These are phyloP conservation scores for Fistulinella prunicolor DNA, from an alignment of 768 basidiomycete species.

Conservation along the genomic window DNA sequence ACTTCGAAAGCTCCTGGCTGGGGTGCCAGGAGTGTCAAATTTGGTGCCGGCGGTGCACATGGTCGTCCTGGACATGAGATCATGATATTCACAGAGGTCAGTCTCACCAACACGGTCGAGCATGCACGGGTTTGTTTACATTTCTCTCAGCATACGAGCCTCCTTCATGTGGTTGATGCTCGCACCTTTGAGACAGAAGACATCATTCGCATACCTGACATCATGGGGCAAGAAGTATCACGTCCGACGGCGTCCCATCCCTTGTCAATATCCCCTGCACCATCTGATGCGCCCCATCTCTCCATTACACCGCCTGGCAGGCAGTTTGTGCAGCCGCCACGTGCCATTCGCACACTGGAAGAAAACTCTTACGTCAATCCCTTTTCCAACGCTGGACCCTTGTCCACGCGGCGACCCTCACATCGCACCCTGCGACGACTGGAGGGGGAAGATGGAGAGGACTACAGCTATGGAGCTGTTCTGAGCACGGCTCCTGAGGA, in stretches of 20 bases:
- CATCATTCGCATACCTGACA: constrained; percentile 55
- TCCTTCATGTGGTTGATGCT: constrained; percentile 84
- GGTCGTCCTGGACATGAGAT: constrained; percentile 60
- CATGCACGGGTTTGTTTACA: constrained; percentile 6
- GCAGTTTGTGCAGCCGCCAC: constrained; percentile 24
- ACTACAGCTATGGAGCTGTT: constrained; percentile 42
- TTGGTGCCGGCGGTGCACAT: constrained; percentile 56
- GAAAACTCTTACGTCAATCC: constrained; percentile 50
- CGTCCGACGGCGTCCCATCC: constrained; percentile 11
- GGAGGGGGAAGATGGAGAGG: constrained; percentile 31
- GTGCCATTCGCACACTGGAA: constrained; percentile 49
- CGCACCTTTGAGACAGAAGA: constrained; percentile 80
- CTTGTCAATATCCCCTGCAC: constrained; percentile 9
- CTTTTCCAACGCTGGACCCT: constrained; percentile 9
- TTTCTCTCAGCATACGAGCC: constrained; percentile 63
- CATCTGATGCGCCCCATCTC: constrained; percentile 8
- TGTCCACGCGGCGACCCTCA: constrained; percentile 20
- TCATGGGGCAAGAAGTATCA: constrained; percentile 21
- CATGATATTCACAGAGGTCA: constrained; percentile 87
- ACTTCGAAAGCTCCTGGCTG: constrained; percentile 66
- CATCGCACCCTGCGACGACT: constrained; percentile 20
- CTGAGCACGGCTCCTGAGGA: constrained; percentile 59
- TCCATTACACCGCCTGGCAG: constrained; percentile 13
- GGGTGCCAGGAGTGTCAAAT: constrained; percentile 86
- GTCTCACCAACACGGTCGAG: constrained; percentile 14